Base-by-base conservation (phyloP, 2,329 filamentous ascomycete genomes). In the Fusarium sp. region DNA sequence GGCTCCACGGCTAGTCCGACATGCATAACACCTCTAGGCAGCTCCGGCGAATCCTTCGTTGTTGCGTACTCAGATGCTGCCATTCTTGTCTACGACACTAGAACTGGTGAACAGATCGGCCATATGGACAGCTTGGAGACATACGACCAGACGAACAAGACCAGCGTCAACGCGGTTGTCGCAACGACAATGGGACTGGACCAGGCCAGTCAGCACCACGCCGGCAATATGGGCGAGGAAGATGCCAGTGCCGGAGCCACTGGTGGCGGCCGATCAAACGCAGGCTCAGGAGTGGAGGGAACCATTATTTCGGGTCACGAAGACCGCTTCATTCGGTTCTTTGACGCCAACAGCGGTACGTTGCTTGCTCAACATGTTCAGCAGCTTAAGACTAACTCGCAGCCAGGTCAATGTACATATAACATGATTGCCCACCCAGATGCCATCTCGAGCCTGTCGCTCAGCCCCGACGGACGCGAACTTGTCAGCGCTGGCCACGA, bases 261-360 rank as follows among this genome's bases (percentile, higher is more conserved):
- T 0, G 90, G 91, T 13, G 94, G 94, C 27, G 86, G 88, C 38
- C 85, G 88, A 35, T 86, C 86, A 1, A 88, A 88, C 85, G 92
- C 92, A 9, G 93, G 92, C 61, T 94, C 93, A 66, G 93, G 93
- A 36, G 92, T 98, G 1, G 95, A 98, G 82, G 97, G 97, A 14
- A 94, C 97, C 25, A 94, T 99, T 68, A 98, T 99, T 74, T 97
- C 94, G 71, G 97, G 97, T 74, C 96, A 99, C 81, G 97, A 99
- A 86, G 97, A 99, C 85, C 92, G 94, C 77, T 98, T 95, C 80
- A 95, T 99, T 77, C 90, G 96, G 76, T 98, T 99, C 88, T 99
- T 98, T 82, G 97, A 99, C 87, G 97, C 97, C 73, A 98, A 99
- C 81, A 98, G 95, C 85, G 97, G 97, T 98, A 93, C 84, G 94